phyloP scores from a whole-genome alignment of 2,329 filamentous ascomycete genomes.

The Penicillium sp. region DNA sequence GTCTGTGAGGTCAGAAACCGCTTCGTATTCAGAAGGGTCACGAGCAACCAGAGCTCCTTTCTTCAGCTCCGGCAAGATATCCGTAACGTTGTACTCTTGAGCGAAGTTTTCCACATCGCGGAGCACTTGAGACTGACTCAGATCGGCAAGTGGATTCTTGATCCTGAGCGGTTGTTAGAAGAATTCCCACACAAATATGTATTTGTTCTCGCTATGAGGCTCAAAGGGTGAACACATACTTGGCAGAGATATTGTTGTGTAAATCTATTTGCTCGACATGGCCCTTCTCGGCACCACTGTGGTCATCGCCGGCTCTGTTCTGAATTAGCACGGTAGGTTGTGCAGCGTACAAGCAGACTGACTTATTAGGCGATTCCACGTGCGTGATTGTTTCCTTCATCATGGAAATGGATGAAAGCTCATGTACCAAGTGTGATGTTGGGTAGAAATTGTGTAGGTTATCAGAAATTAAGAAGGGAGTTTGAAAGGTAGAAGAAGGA shows the following conservation, averaged over 20 bases:
- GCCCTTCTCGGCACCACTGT: conserved; percentile 12
- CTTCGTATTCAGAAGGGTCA: conserved; percentile 47
- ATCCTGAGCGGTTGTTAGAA: conserved; percentile 33
- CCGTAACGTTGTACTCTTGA: conserved; percentile 39
- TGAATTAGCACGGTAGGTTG: neutral
- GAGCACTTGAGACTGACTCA: conserved; percentile 38
- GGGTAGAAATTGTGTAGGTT: neutral
- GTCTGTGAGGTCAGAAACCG: conserved; percentile 43
- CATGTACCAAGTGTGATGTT: neutral
- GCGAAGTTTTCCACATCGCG: conserved; percentile 45
- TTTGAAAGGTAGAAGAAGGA: neutral
- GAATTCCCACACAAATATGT: neutral
- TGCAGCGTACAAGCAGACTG: neutral
- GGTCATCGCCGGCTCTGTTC: conserved; percentile 8
- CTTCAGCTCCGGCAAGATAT: conserved; percentile 43
- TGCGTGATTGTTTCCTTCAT: conserved; percentile 9
- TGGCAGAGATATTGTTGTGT: conserved; percentile 28
- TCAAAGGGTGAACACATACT: conserved; percentile 13
- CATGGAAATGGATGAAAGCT: conserved; percentile 3
- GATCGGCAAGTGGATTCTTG: conserved; percentile 46
- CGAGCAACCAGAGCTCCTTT: conserved; percentile 52
- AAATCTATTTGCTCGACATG: conserved; percentile 23
- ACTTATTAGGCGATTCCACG: conserved; percentile 4
- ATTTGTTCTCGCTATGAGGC: neutral
- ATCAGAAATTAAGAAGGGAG: neutral